Evolutionary conservation across 2,329 filamentous ascomycete species (phyloP).

Genomic region (Pseudogymnoascus sp.): DNA sequence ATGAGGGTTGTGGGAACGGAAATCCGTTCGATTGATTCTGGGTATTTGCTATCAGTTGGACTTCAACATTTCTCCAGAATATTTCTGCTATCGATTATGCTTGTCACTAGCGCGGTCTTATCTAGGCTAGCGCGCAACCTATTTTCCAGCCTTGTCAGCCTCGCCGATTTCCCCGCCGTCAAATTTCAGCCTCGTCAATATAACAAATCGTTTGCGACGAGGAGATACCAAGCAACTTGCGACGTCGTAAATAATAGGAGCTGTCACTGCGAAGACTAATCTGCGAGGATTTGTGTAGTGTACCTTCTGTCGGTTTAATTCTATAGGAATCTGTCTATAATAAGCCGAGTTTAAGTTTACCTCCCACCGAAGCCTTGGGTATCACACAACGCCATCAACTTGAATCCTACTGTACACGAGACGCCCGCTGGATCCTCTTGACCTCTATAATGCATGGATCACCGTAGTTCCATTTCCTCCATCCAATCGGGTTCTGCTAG

Average conservation of each 20-base stretch:
- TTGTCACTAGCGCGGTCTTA: conserved; percentile 5
- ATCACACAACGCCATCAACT: conserved; percentile 3
- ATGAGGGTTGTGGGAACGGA: conserved; percentile 15
- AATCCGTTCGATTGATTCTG: conserved; percentile 12
- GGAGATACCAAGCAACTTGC: neutral
- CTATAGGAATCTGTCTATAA: neutral
- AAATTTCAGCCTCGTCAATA: neutral
- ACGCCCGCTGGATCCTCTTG: neutral
- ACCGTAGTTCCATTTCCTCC: conserved; percentile 30
- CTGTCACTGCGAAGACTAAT: neutral
- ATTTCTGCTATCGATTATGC: conserved; percentile 28
- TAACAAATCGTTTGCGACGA: neutral
- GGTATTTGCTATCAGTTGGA: conserved; percentile 12
- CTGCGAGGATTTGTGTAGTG: neutral
- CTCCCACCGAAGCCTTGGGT: neutral
- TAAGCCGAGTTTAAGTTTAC: neutral
- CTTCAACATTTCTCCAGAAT: conserved; percentile 17
- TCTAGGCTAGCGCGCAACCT: neutral
- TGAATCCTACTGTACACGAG: neutral
- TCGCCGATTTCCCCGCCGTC: neutral
- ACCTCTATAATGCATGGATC: neutral
- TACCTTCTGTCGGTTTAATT: neutral
- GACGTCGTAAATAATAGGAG: neutral
- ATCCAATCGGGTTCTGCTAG: conserved; percentile 29
- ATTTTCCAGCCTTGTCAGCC: conserved; percentile 5